phyloP scores from a whole-genome alignment of 2,329 filamentous ascomycete species.

The Shiraia bambusicola region DNA sequence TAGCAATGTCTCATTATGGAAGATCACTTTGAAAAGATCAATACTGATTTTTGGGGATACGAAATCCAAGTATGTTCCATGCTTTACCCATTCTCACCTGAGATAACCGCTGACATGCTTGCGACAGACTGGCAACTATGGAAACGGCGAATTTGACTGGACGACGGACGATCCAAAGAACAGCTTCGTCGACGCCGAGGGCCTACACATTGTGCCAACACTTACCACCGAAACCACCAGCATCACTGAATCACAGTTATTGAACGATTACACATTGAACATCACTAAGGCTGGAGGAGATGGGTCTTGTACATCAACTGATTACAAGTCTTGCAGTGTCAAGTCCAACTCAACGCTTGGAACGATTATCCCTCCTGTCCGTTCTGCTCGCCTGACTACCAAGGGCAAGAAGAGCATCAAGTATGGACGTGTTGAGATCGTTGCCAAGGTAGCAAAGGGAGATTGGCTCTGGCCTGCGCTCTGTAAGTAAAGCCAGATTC shows the following conservation, averaged over 20 bases:
- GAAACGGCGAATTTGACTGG: conserved; percentile 69
- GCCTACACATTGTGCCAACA: conserved; percentile 74
- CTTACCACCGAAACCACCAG: conserved; percentile 65
- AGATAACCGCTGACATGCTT: too few species aligned
- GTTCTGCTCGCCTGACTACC: conserved; percentile 75
- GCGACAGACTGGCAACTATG: conserved; percentile 62
- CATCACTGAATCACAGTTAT: conserved; percentile 68
- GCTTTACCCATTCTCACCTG: not conserved
- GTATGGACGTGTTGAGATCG: conserved; percentile 78
- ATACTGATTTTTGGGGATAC: conserved; percentile 66
- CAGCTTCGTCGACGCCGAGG: conserved; percentile 67
- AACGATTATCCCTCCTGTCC: conserved; percentile 72
- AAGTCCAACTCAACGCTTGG: conserved; percentile 74
- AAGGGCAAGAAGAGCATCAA: conserved; percentile 70
- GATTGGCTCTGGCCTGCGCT: conserved; percentile 90
- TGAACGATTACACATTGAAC: conserved; percentile 42
- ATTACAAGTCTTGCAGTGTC: conserved; percentile 62
- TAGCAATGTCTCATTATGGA: conserved; percentile 48
- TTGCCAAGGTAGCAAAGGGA: conserved; percentile 70
- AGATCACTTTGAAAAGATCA: conserved; percentile 61
- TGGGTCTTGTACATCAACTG: conserved; percentile 67
- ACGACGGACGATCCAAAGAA: conserved; percentile 73
- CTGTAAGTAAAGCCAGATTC: conserved; percentile 46
- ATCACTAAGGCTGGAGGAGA: conserved; percentile 36
- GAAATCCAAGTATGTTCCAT: conserved; percentile 61